Base-by-base conservation (phyloP, 129 eudicot genomes). In the Escallonia rubra region DNA sequence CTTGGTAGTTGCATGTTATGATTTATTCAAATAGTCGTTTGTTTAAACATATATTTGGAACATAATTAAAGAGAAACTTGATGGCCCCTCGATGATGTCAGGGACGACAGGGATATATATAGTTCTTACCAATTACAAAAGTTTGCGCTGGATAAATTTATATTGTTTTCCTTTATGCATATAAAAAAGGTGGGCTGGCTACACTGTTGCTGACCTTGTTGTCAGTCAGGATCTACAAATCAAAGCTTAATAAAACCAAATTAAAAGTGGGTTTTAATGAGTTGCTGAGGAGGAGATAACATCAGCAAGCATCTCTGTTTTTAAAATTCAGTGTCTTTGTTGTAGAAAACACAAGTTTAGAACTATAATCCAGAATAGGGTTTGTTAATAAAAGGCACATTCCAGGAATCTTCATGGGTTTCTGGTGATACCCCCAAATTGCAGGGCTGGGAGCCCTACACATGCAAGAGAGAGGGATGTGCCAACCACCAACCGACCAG, bases 401-500 rank as follows among this genome's bases (percentile, higher is more conserved):
- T 46, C 34, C 23, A 49, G 73, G 54, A 69, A 69, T 69, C 65
- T 13, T 57, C 11, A 55, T 59, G 16, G n/a, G 44, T 44, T 41
- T 15, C 5, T 12, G 34, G 11, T 14, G 45, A 68, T 56, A 43
- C 42, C 23, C 73, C 56, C 41, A 57, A 53, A 44, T 44, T n/a
- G 3, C 16, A 10, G 34, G 34, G 34, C 34, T 23, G 43, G 67
- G 67, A 61, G 55, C 56, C 67, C 41, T 45, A 14, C 50, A 43
- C 8, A 15, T 63, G 16, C 12, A 10, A 56, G 4, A n/a, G 64
- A 68, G 63, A 68, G 65, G 53, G 71, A 69, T 58, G 2, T 69
- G 57, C 6, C 73, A 69, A 61, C 73, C 65, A 58, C 65, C 73
- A 7, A 11, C 54, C 64, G 9, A 16, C 64, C 43, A 13, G 56